phyloP scores from a whole-genome alignment of 106 monocot species.

The Platanthera guangdongensis region DNA sequence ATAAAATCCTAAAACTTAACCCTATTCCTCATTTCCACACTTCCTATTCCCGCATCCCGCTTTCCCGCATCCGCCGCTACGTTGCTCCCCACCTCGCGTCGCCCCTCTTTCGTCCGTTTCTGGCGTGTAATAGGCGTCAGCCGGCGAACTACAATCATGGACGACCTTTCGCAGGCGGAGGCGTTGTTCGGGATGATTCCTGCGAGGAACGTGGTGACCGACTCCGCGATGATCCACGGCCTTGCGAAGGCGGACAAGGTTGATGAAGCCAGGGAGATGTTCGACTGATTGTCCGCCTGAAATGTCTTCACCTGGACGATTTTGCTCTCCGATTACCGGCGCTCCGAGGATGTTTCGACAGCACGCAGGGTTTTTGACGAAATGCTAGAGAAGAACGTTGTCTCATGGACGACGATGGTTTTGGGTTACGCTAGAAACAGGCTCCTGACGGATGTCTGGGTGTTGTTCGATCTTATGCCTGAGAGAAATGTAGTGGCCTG shows the following conservation, averaged over 20 bases:
- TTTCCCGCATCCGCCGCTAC: no score
- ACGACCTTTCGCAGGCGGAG: slow-evolving; percentile 16
- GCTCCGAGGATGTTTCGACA: slow-evolving; percentile 5
- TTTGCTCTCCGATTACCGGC: slow-evolving; percentile 28
- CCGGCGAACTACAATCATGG: no score
- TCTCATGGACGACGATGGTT: slow-evolving; percentile 35
- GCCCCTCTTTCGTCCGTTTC: no score
- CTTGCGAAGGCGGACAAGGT: slow-evolving; percentile 24
- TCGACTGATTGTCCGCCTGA: slow-evolving; percentile 21
- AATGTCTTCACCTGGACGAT: slow-evolving; percentile 38
- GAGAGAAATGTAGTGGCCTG: slow-evolving; percentile 37
- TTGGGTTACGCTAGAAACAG: slow-evolving; percentile 35
- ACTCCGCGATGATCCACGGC: slow-evolving; percentile 35
- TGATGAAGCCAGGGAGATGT: slow-evolving; percentile 17
- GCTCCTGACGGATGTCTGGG: slow-evolving; percentile 13
- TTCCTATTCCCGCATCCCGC: no score
- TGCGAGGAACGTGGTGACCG: slow-evolving; percentile 21
- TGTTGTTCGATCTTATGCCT: slow-evolving; percentile 32
- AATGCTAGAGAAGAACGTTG: slow-evolving; percentile 36
- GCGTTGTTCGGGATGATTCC: slow-evolving; percentile 15
- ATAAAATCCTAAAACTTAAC: no score
- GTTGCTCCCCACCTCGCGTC: no score
- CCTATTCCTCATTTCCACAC: no score
- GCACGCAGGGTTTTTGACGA: slow-evolving; percentile 21
- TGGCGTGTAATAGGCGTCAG: no score